Evolutionary conservation across 2,329 filamentous ascomycete genomes (phyloP).

Genomic region (Colletotrichum brevisporum): DNA sequence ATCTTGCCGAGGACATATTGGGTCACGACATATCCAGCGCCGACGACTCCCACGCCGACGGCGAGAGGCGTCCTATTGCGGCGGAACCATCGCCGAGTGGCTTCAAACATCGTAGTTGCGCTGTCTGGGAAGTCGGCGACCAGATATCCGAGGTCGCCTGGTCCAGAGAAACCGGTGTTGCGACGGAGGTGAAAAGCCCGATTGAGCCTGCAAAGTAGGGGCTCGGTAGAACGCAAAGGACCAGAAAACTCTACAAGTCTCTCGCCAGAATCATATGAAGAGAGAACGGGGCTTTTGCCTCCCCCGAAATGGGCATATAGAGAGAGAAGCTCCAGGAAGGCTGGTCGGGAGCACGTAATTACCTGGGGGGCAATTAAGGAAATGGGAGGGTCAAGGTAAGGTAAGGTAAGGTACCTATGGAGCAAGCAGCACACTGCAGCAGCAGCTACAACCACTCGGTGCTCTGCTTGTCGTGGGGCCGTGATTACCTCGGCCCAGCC

Average conservation of each 20-base stretch:
- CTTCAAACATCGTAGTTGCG: slow-evolving; percentile 68
- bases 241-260: slow-evolving; percentile 3
- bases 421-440: slow-evolving; percentile 3
- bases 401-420: background rate
- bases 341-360: slow-evolving; percentile 34
- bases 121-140: slow-evolving; percentile 24
- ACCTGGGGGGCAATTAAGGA: slow-evolving; percentile 20
- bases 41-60: slow-evolving; percentile 88
- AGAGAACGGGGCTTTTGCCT: background rate
- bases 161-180: background rate
- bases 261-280: slow-evolving; percentile 19
- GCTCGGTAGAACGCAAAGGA: background rate
- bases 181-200: background rate
- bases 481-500: slow-evolving; percentile 42
- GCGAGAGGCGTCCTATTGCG: slow-evolving; percentile 93
- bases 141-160: background rate
- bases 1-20: slow-evolving; percentile 95
- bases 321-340: slow-evolving; percentile 27
- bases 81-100: slow-evolving; percentile 90
- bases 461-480: slow-evolving; percentile 25
- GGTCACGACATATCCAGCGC: slow-evolving; percentile 90
- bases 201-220: background rate
- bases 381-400: background rate
- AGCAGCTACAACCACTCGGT: background rate
- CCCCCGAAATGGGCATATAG: slow-evolving; percentile 28